A percentile compares a stretch with the other conserved stretches of the same genome.
Evolutionary conservation across 73 alveolate genomes (phyloP).

Genomic region (Symbiodinium natans): DNA sequence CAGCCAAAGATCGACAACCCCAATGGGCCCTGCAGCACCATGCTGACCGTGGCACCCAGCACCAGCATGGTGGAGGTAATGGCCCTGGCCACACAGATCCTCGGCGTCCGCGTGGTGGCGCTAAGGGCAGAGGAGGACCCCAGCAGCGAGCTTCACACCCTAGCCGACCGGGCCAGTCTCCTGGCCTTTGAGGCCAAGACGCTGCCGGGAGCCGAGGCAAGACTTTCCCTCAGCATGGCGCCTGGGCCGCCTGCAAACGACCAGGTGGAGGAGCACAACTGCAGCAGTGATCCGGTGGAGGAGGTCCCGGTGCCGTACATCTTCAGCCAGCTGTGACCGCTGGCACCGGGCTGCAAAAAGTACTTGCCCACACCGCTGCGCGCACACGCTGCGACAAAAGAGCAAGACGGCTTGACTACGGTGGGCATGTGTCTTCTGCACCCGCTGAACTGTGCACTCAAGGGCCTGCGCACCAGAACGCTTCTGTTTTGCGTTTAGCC

Average conservation of each 20-base stretch:
- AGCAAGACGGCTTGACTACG: too few relatives aligned
- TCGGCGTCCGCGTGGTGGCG: not conserved
- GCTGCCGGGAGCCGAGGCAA: not conserved
- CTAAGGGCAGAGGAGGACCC: constrained; percentile 2
- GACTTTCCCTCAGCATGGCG: not conserved
- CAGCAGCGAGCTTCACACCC: not conserved
- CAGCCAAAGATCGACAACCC: not conserved
- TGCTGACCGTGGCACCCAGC: not conserved
- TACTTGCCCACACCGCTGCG: too few relatives aligned
- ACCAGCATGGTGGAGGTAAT: not conserved
- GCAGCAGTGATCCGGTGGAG: not conserved
- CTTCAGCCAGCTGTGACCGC: not conserved
- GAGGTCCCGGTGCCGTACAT: not conserved
- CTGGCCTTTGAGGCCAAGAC: not conserved
- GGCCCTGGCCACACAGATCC: constrained; percentile 14
- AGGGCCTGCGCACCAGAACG: too few relatives aligned
- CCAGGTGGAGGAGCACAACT: not conserved
- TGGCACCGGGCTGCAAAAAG: too few relatives aligned
- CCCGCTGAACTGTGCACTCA: too few relatives aligned
- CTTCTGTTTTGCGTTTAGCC: too few relatives aligned
- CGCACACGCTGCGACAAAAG: too few relatives aligned
- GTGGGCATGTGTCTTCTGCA: too few relatives aligned
- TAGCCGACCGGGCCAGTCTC: not conserved
- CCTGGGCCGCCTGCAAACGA: not conserved
- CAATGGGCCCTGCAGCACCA: not conserved